Conservation (phyloP, 257 asterid genomes). For the Salvia splendens region DNA sequence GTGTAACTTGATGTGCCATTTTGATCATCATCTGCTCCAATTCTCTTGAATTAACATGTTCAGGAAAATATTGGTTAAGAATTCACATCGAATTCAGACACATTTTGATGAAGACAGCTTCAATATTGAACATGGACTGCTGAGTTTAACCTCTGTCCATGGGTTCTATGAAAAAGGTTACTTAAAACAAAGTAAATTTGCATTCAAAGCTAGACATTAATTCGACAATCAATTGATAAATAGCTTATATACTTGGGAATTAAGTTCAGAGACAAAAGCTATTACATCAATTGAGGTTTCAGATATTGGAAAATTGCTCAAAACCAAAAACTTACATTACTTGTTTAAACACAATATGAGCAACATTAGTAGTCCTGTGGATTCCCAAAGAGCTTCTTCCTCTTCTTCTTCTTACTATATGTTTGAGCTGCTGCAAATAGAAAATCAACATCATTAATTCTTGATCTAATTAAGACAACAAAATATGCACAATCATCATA, state of each 20-base stretch:
- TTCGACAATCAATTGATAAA: neutral
- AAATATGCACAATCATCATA: slow-evolving; percentile 21
- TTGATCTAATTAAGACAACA: no score
- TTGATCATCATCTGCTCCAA: slow-evolving; percentile 27
- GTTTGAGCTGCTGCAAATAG: slow-evolving; percentile 38
- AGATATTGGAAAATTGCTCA: neutral
- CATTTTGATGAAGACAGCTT: slow-evolving; percentile 28
- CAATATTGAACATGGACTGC: slow-evolving; percentile 28
- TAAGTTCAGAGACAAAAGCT: slow-evolving; percentile 26
- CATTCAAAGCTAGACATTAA: neutral
- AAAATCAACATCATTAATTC: no score
- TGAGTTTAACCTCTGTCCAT: slow-evolving; percentile 35
- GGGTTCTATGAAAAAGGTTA: slow-evolving; percentile 19
- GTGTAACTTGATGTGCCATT: slow-evolving; percentile 37
- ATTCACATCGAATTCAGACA: slow-evolving; percentile 38
- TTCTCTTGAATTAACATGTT: slow-evolving; percentile 32
- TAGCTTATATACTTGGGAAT: slow-evolving; percentile 19
- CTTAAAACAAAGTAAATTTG: slow-evolving; percentile 8
- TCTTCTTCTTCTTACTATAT: slow-evolving; percentile 29
- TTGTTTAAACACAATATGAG: slow-evolving; percentile 12
- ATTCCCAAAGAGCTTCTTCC: slow-evolving; percentile 28
- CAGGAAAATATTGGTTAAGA: slow-evolving; percentile 1
- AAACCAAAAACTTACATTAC: slow-evolving; percentile 38
- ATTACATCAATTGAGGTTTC: slow-evolving; percentile 33
- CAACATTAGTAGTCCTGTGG: slow-evolving; percentile 20